Evolutionary conservation across 495 filamentous ascomycete genomes (phyloP), one percentile per base, ranked within the genome.

Genomic region (Cladorrhinum samala): DNA sequence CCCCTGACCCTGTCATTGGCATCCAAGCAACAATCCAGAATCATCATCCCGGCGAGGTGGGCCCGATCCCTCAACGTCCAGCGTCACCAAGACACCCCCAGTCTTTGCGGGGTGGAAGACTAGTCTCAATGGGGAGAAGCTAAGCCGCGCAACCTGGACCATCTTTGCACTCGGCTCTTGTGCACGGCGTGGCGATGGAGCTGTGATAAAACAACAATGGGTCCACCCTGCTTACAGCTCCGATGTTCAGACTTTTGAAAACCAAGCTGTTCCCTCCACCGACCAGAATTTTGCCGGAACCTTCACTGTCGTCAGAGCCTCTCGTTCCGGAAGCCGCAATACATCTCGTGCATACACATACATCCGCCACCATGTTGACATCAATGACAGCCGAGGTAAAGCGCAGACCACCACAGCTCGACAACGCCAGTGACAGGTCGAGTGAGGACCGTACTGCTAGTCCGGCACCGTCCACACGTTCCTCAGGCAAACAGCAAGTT

Each of bases 401-500:
- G 48, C 49, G 53, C 42, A 58, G 56, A 37, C 57, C 59, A 8
- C 56, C 59, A 21, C 27, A 5, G 11, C 63, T 66, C n/a, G 57
- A 66, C 23, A 61, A 55, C 2, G 57, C 57, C 17, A 54, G 48
- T 52, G 66, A 70, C 21, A 59, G 57, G 41, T 54, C 60, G 2
- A 40, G 53, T 30, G 58, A 61, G 39, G 67, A 70, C 16, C 64
- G 67, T 37, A 54, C 60, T 19, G 58, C 65, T 9, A 56, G 60
- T 8, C 57, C 61, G 1, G 54, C 61, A 6, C 50, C 61, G 16
- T 58, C 58, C 13, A 46, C 57, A 16, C 56, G 61, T 9, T 64
- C 58, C 33, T 56, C 55, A 13, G 59, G 39, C 25, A 68, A 72
- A 55, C 64, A 62, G 33, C 61, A 72, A 23, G 46, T 71, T 11